These are phyloP conservation scores for Sporothrix schenckii DNA, from an alignment of 2,329 filamentous ascomycete species.

Conservation along the genomic window DNA sequence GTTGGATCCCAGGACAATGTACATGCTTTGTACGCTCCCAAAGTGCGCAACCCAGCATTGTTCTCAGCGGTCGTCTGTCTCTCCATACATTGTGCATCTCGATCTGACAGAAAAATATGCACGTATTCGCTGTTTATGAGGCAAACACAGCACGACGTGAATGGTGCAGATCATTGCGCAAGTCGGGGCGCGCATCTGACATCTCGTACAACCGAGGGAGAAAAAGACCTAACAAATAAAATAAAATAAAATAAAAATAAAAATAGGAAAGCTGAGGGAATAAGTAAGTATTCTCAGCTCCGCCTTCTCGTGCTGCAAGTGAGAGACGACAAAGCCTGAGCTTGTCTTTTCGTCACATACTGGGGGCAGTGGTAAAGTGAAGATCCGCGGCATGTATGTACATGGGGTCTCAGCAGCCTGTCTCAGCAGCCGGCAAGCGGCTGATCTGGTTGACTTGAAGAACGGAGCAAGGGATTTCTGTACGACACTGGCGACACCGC, in stretches of 20 bases:
- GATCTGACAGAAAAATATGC: conserved; percentile 12
- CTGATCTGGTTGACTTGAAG: conserved; percentile 12
- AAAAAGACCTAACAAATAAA: too few relatives aligned
- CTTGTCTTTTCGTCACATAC: neutral
- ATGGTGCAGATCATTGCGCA: conserved; percentile 25
- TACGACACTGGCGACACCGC: conserved; percentile 10
- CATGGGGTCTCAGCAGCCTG: neutral
- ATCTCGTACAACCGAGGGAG: conserved; percentile 6
- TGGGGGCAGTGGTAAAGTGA: conserved; percentile 1
- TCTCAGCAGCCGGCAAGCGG: neutral
- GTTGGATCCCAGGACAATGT: neutral
- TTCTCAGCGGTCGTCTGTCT: neutral
- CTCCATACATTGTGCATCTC: neutral
- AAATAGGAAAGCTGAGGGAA: neutral
- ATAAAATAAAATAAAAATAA: neutral
- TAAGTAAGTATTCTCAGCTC: neutral
- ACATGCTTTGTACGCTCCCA: neutral
- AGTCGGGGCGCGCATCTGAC: conserved; percentile 15
- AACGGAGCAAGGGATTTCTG: neutral
- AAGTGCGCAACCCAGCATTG: conserved; percentile 16
- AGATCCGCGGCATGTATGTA: neutral
- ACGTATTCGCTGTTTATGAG: neutral
- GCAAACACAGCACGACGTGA: conserved; percentile 8
- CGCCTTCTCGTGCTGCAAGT: neutral
- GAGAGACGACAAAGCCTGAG: neutral